A percentile compares a stretch with the other conserved stretches of the same genome.
These are phyloP conservation scores for Hysterangium stoloniferum DNA, from an alignment of 768 basidiomycete genomes.

Conservation along the genomic window DNA sequence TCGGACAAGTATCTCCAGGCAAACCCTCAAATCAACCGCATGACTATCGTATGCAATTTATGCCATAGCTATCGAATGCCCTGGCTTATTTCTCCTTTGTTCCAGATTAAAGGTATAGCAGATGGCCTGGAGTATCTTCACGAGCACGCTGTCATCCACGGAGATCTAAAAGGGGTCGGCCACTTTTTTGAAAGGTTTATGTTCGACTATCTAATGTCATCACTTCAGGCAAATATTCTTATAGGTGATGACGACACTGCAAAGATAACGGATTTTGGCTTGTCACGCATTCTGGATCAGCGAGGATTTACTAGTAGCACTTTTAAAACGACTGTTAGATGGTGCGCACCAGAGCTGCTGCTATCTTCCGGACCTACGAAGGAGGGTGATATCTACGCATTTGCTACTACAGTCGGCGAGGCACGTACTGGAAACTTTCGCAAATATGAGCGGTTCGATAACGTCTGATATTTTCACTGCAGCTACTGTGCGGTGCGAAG, in stretches of 20 bases:
- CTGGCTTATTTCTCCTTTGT: background rate
- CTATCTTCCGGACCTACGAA: constrained; percentile 3
- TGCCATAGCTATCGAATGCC: background rate
- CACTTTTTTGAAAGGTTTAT: too few relatives aligned
- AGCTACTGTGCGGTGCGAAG: too few relatives aligned
- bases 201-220: too few relatives aligned
- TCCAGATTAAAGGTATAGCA: background rate
- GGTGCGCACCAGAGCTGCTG: constrained; percentile 9
- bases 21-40: background rate
- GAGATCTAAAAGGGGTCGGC: constrained; percentile 5
- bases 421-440: too few relatives aligned
- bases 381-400: constrained; percentile 7
- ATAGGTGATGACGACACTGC: constrained; percentile 9
- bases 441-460: too few relatives aligned
- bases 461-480: too few relatives aligned
- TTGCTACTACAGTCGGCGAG: constrained; percentile 2
- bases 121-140: constrained; percentile 1
- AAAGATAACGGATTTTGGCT: constrained; percentile 11
- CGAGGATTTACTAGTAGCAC: background rate
- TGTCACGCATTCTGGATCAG: background rate
- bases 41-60: background rate
- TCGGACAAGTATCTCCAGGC: background rate
- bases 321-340: background rate
- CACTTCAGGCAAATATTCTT: constrained; percentile 8
- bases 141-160: background rate